Base-by-base conservation (phyloP, 768 basidiomycete species). In the Russula sp. region DNA sequence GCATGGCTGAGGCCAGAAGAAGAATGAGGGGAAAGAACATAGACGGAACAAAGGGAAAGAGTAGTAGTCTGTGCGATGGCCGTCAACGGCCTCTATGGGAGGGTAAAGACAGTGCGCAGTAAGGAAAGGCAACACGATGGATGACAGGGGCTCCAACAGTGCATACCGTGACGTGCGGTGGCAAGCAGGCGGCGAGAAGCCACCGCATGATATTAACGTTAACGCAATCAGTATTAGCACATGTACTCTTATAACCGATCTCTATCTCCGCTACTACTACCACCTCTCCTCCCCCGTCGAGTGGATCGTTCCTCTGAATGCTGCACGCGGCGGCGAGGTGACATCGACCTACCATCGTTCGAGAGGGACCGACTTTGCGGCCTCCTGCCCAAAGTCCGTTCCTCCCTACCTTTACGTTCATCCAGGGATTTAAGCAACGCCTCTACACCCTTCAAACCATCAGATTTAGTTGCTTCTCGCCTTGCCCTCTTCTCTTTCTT, bases 401-500 rank as follows among this genome's bases (percentile, higher is more conserved):
- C 49, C 47, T 55, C 51, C 44, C 47, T 61, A 9, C 45, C 48
- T 13, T 59, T 57, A 18, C 73, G 74, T 11, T 40, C 27, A 44
- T 77, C 79, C 52, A 88, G 72, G 48, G 75, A 80, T 65, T 73
- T 82, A 64, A 91, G 72, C 59, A 91, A 69, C n/a, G 80, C 80
- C 71, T 91, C 86, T 6, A 89, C 88, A 18, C 80, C 88, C 67
- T 76, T 81, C 70, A 87, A 70, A 0, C 81, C 87, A 13, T 81
- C 82, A 18, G 87, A 87, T 68, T 84, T 87, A 34, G 64, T 71
- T 62, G 73, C 71, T 31, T 68, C 70, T 67, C 85, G 86, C 66
- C 77, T 79, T 52, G 76, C 76, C 70, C 82, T 91, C 72, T 83
- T 89, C 73, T 83, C 84, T 68, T 79, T 83, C 74, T 85, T 94